Base-by-base conservation (phyloP, 208 protist species). In the Acanthamoeba castellanii region DNA sequence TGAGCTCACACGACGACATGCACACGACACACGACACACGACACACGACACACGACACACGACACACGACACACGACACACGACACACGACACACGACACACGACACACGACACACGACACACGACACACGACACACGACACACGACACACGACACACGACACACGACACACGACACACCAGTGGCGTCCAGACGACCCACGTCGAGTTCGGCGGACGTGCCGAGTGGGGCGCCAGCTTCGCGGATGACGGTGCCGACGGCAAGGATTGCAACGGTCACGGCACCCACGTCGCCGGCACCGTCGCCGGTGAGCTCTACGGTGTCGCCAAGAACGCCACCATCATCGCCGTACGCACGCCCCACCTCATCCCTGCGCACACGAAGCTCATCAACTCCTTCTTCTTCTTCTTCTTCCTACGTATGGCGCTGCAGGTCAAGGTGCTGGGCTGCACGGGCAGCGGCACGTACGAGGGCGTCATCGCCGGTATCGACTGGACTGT, bases 281-380 rank as follows among this genome's bases (percentile, higher is more conserved):
- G 95, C 61, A 96, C 95, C 18, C 95, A 96, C 94, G 94, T 91
- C 32, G 84, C 94, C 20, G 81, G 93, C 50, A 94, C 74, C n/a
- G 64, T 94, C 52, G 92, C 27, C 27, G 92, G 92, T 30, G 34
- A 52, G 27, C 74, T 88, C 68, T 94, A 94, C n/a, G 92, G 92
- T 52, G 72, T 94, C 25, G 92, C 92, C 92, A 94, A 94, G 92
- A 94, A 94, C 14, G 57, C 72, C 47, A 64, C 45, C 72, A 6
- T 94, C 72, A 94, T 94, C 45, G 92, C 92, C n/a, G 92, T 87
- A 47, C 70, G 13, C 32, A 34, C 27, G 30, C 9, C 5, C 25
- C 20, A 3, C 61, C 22, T 25, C 61, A 25, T 13, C 0, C 18
- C 25, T 25, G 27, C 27, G 27, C 6, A 2, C 18, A 5, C 20